These are phyloP conservation scores for Fagus sylvatica DNA, from an alignment of 306 rosid genomes.

Conservation along the genomic window DNA sequence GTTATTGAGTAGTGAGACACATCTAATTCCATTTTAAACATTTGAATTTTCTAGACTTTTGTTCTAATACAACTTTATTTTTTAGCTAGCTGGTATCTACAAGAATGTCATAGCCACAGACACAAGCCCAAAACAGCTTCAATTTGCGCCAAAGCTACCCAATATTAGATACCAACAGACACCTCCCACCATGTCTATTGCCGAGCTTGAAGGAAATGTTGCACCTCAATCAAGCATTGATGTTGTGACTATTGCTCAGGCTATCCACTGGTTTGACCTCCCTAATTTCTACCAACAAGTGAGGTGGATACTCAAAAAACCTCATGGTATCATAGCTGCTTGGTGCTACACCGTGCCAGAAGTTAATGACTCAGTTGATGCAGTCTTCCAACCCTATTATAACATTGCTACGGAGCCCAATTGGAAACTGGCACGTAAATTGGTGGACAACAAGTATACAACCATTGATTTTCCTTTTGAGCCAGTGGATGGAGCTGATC, in stretches of 20 bases:
- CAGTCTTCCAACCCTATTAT: conserved; percentile 36
- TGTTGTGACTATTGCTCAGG: conserved; percentile 70
- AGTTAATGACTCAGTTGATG: conserved; percentile 38
- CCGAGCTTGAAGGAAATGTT: conserved; percentile 50
- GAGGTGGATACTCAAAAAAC: conserved; percentile 61
- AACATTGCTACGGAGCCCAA: conserved; percentile 28
- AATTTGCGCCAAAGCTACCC: conserved; percentile 51
- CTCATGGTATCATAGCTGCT: conserved; percentile 69
- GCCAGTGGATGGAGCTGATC: conserved; percentile 50
- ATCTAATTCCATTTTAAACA: too few species aligned
- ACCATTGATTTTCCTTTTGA: conserved; percentile 77
- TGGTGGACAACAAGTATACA: conserved; percentile 52
- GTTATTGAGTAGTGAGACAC: too few species aligned
- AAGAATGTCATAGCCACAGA: conserved; percentile 72
- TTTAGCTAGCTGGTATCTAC: conserved; percentile 59
- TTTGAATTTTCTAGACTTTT: too few species aligned
- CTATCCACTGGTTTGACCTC: conserved; percentile 75
- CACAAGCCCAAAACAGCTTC: conserved; percentile 56
- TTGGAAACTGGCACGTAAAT: conserved; percentile 50
- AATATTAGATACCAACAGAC: conserved; percentile 60
- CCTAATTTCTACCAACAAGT: conserved; percentile 60
- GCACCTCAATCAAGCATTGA: conserved; percentile 52
- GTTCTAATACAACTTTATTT: neutral
- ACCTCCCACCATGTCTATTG: conserved; percentile 45
- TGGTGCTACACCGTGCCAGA: conserved; percentile 70